phyloP scores from a whole-genome alignment of 345 rosid species.

The Salix suchowensis region DNA sequence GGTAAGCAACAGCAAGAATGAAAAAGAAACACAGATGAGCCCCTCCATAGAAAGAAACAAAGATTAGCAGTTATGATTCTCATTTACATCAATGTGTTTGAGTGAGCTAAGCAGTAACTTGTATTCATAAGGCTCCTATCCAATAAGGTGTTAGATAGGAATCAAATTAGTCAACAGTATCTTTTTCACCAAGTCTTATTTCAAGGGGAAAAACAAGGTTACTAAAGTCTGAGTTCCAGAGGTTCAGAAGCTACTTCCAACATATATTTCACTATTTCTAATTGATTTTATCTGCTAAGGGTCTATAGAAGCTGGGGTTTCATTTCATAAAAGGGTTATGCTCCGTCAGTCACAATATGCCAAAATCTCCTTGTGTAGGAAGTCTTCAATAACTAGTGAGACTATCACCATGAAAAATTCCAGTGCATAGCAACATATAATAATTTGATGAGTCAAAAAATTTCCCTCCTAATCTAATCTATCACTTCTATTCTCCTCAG shows the following conservation, averaged over 20 bases:
- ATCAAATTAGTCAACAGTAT: background rate
- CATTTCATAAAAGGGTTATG: background rate
- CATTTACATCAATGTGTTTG: background rate
- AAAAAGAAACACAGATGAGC: background rate
- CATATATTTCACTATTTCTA: background rate
- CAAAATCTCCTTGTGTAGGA: background rate
- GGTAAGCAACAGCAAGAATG: background rate
- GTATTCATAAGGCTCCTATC: background rate
- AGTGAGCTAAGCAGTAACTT: background rate
- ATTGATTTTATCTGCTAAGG: background rate
- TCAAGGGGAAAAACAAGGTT: background rate
- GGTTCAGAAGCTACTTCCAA: background rate
- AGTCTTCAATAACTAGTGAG: background rate
- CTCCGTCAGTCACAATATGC: background rate
- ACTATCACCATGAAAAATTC: background rate
- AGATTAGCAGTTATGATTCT: background rate
- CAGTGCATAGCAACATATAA: background rate
- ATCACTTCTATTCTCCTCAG: background rate
- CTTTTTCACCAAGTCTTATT: background rate
- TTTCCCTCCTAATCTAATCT: background rate
- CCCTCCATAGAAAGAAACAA: background rate
- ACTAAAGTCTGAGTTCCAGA: background rate
- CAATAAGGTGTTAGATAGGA: background rate
- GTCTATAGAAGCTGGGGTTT: background rate
- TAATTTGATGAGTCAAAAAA: background rate